Evolutionary conservation across 805 yeast genomes (phyloP).

Genomic region (Saccharomyces mikatae): DNA sequence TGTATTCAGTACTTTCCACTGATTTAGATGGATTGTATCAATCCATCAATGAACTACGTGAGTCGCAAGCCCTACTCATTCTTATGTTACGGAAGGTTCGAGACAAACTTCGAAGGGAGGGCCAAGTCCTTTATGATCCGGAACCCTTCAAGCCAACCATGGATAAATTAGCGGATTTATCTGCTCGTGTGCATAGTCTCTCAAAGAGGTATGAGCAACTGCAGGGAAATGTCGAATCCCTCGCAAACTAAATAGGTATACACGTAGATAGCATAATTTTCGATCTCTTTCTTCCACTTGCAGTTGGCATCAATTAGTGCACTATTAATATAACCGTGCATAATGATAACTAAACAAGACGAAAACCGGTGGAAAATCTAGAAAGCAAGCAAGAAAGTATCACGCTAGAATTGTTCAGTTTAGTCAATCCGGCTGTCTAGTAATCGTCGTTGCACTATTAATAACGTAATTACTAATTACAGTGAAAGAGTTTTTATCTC

Average conservation of each 20-base stretch:
- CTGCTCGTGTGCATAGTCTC: slow-evolving; percentile 8
- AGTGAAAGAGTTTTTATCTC: background rate
- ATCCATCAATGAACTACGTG: slow-evolving; percentile 26
- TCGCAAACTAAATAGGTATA: background rate
- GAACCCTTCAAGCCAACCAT: slow-evolving; percentile 4
- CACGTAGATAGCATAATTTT: background rate
- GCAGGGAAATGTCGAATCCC: background rate
- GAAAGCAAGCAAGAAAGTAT: background rate
- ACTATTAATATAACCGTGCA: background rate
- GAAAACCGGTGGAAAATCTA: background rate
- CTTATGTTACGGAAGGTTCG: slow-evolving; percentile 19
- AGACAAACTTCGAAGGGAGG: slow-evolving; percentile 18
- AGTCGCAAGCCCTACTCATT: slow-evolving; percentile 27
- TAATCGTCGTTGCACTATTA: background rate
- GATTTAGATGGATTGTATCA: slow-evolving; percentile 27
- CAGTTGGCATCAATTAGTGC: background rate
- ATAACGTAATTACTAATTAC: background rate
- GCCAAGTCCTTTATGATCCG: slow-evolving; percentile 13
- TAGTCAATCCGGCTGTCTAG: background rate
- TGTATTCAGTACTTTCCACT: slow-evolving; percentile 23
- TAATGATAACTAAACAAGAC: background rate
- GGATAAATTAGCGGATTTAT: slow-evolving; percentile 9
- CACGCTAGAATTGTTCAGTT: background rate
- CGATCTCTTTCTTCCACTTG: background rate
- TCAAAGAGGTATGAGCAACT: slow-evolving; percentile 8